These are phyloP conservation scores for Thozetella sp. DNA, from an alignment of 495 filamentous ascomycete genomes.

Conservation along the genomic window DNA sequence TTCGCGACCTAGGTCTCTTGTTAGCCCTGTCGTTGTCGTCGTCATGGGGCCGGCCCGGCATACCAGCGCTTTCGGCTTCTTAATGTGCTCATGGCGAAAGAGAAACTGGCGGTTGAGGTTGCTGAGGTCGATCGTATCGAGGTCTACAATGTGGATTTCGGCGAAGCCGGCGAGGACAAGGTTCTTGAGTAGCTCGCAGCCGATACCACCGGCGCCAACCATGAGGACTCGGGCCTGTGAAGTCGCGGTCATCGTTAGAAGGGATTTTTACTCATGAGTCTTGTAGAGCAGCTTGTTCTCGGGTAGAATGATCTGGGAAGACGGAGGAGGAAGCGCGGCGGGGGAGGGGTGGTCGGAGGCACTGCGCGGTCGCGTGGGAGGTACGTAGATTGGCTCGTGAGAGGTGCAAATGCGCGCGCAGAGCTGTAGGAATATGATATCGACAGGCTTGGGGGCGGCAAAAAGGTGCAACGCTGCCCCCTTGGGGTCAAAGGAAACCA, in stretches of 20 bases:
- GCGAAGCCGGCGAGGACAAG: slow-evolving; percentile 92
- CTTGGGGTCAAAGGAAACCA: too few relatives aligned
- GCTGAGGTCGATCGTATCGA: slow-evolving; percentile 97
- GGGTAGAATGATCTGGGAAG: too few relatives aligned
- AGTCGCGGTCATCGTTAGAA: slow-evolving; percentile 30
- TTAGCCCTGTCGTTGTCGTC: slow-evolving; percentile 5
- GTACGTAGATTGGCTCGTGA: too few relatives aligned
- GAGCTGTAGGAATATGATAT: too few relatives aligned
- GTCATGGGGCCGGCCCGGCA: slow-evolving; percentile 21
- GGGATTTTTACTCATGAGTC: slow-evolving; percentile 4
- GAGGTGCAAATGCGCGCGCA: too few relatives aligned
- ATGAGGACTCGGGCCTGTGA: slow-evolving; percentile 84
- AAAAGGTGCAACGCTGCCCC: too few relatives aligned
- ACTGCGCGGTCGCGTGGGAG: too few relatives aligned
- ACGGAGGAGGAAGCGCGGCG: not conserved
- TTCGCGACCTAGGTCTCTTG: slow-evolving; percentile 76
- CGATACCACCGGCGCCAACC: slow-evolving; percentile 96
- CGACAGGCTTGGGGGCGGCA: too few relatives aligned
- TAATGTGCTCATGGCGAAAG: slow-evolving; percentile 96
- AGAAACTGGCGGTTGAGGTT: slow-evolving; percentile 99
- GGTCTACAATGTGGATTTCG: slow-evolving; percentile 93
- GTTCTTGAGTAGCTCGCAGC: slow-evolving; percentile 97
- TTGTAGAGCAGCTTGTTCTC: slow-evolving; percentile 12
- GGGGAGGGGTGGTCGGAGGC: too few relatives aligned
- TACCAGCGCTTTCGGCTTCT: slow-evolving; percentile 94